These are phyloP conservation scores for Orbilia ellipsospora DNA, from an alignment of 2,329 filamentous ascomycete species.

Conservation along the genomic window DNA sequence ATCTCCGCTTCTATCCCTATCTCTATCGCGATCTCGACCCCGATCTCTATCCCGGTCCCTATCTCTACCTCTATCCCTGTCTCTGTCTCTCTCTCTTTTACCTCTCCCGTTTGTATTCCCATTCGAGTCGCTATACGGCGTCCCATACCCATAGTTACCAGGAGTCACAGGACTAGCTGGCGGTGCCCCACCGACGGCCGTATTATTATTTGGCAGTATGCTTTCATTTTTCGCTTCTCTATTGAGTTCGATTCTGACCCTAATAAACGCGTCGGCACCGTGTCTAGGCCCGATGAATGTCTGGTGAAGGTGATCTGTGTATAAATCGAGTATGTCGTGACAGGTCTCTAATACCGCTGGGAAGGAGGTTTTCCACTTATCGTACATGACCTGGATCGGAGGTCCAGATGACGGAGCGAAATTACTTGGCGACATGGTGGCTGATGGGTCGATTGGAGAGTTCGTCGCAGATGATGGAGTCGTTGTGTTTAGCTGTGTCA, in stretches of 20 bases:
- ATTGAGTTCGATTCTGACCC: conserved; percentile 87
- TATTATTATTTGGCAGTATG: conserved; percentile 61
- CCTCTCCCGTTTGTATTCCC: conserved; percentile 36
- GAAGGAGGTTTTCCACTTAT: conserved; percentile 64
- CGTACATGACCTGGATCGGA: conserved; percentile 30
- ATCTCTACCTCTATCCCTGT: conserved; percentile 17
- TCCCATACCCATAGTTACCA: conserved; percentile 49
- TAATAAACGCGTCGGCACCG: conserved; percentile 81
- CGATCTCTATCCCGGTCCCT: conserved; percentile 12
- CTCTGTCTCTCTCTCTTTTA: conserved; percentile 22
- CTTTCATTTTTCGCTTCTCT: conserved; percentile 74
- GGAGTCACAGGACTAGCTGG: conserved; percentile 52
- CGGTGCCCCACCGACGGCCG: conserved; percentile 59
- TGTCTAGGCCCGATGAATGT: conserved; percentile 80
- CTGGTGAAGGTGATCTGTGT: conserved; percentile 80
- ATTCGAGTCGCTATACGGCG: conserved; percentile 48
- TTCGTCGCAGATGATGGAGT: conserved; percentile 67
- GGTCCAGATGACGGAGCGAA: conserved; percentile 17
- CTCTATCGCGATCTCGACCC: conserved; percentile 10
- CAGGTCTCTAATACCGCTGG: conserved; percentile 77
- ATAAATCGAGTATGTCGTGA: conserved; percentile 89
- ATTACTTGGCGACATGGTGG: conserved; percentile 21
- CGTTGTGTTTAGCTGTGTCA: conserved; percentile 63
- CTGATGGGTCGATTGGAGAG: conserved; percentile 59
- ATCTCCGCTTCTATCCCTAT: conserved; percentile 18